A percentile compares a stretch with the other conserved stretches of the same genome.
phyloP scores from a whole-genome alignment of 2,329 filamentous ascomycete genomes.

The Ophiostoma pallidulum region DNA sequence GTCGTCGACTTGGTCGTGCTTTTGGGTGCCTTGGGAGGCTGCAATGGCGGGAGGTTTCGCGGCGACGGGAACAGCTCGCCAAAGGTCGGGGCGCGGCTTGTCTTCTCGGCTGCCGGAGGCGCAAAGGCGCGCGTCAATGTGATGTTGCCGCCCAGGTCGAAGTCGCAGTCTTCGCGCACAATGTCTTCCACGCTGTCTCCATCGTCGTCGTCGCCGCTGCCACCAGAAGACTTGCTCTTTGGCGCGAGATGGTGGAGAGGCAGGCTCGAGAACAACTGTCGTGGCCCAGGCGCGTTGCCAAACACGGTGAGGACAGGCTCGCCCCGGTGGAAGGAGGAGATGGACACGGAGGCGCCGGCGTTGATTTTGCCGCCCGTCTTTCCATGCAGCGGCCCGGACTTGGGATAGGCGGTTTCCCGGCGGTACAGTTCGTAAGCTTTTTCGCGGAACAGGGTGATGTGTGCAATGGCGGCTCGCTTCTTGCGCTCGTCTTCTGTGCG shows the following conservation, averaged over 20 bases:
- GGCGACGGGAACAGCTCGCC: slow-evolving; percentile 67
- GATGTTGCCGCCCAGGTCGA: slow-evolving; percentile 34
- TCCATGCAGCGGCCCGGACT: slow-evolving; percentile 22
- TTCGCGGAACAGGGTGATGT: slow-evolving; percentile 49
- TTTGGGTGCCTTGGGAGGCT: slow-evolving; percentile 63
- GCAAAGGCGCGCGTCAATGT: slow-evolving; percentile 58
- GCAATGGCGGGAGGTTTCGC: slow-evolving; percentile 52
- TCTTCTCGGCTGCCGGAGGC: slow-evolving; percentile 33
- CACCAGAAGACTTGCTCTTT: slow-evolving; percentile 13
- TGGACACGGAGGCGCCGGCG: neutral
- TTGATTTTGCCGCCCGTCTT: slow-evolving; percentile 2
- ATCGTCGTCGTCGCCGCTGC: slow-evolving; percentile 13
- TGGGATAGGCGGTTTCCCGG: slow-evolving; percentile 47
- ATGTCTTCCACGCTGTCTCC: slow-evolving; percentile 48
- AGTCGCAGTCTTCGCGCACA: slow-evolving; percentile 14
- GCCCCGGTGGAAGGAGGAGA: slow-evolving; percentile 27
- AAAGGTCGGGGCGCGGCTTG: slow-evolving; percentile 50
- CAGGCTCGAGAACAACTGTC: slow-evolving; percentile 79
- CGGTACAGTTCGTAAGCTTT: slow-evolving; percentile 53
- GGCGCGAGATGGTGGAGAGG: slow-evolving; percentile 39
- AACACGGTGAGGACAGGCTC: slow-evolving; percentile 61
- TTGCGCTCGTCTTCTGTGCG: slow-evolving; percentile 10
- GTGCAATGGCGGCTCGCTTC: slow-evolving; percentile 30
- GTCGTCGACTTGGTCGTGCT: slow-evolving; percentile 52
- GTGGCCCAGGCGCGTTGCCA: slow-evolving; percentile 63